Evolutionary conservation across 257 asterid species (phyloP), one percentile per base, ranked within the genome.

Genomic region (Cinchona pubescens): DNA sequence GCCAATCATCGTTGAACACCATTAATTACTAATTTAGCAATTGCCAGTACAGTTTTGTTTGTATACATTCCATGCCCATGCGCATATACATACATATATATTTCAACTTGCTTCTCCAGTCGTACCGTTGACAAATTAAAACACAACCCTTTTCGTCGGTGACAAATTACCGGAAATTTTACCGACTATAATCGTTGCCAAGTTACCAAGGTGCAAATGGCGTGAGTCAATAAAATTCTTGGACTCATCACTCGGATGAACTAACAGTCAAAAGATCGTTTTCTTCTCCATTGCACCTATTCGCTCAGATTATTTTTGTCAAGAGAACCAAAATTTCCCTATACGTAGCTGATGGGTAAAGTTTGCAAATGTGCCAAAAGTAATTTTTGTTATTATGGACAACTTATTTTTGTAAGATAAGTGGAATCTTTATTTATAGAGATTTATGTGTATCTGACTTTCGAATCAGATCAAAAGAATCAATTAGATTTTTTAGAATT

Each of bases 1-100:
- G 48, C 78, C 71, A 74, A 74, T 74, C 77, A 60, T 73, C 46
- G 2, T 61, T 23, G 7, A 60, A 40, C 70, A 73, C 10, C 70
- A 73, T 45, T 48, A 27, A 73, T 45, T 48, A 27, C 34, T 32
- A 7, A 56, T 56, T n/a, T 27, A n/a, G 40, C 5, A 30, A 61
- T 29, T 29, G 21, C 43, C n/a, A 27, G 18, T 25, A 35, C 42
- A 70, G 5, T 11, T 71, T 40, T 25, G 27, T 15, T 14, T n/a
- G n/a, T n/a, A n/a, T 14, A 9, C 13, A 15, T 46, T 16, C 53
- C 53, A 18, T 46, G 9, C 53, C 59, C 76, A 42, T 40, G 76
- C 58, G 69, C 32, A 18, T 0, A 9, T 0, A 45, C 76, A 42
- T 40, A 69, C 58, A 60, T 23, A 18, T 0, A 9, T 0, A 45